These are phyloP conservation scores for Senecio squalidus DNA, from an alignment of 140 eudicot genomes.

Conservation along the genomic window DNA sequence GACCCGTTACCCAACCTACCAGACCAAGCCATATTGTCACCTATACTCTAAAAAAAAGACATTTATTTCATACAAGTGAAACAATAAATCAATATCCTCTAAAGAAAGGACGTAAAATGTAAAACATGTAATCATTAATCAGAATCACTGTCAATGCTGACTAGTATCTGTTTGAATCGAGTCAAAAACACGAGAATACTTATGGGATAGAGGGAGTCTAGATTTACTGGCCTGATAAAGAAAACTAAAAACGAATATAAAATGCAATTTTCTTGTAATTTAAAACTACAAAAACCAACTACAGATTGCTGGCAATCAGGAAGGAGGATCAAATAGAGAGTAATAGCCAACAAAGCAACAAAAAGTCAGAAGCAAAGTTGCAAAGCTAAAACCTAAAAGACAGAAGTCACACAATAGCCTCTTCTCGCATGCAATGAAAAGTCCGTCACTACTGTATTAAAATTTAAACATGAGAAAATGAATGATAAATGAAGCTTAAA, in stretches of 20 bases:
- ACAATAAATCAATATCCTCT: neutral
- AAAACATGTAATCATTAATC: neutral
- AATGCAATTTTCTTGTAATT: neutral
- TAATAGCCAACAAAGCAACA: neutral
- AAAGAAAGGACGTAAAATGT: neutral
- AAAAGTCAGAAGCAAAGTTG: neutral
- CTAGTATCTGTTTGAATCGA: neutral
- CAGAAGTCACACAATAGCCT: neutral
- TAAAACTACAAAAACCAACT: neutral
- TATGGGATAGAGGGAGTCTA: neutral
- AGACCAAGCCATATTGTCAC: no score
- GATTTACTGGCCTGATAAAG: neutral
- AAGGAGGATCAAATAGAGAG: neutral
- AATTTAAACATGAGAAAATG: neutral
- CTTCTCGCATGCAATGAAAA: no score
- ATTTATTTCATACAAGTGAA: neutral
- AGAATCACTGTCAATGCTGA: neutral
- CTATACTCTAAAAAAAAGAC: no score
- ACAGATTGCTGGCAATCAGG: neutral
- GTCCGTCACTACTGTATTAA: no score
- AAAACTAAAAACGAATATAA: neutral
- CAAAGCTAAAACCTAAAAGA: neutral
- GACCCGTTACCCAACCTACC: no score
- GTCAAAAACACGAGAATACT: no score
- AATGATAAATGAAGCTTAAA: no score